Base-by-base conservation (phyloP, 2,329 filamentous ascomycete genomes). In the Tricladium varicosporioides region DNA sequence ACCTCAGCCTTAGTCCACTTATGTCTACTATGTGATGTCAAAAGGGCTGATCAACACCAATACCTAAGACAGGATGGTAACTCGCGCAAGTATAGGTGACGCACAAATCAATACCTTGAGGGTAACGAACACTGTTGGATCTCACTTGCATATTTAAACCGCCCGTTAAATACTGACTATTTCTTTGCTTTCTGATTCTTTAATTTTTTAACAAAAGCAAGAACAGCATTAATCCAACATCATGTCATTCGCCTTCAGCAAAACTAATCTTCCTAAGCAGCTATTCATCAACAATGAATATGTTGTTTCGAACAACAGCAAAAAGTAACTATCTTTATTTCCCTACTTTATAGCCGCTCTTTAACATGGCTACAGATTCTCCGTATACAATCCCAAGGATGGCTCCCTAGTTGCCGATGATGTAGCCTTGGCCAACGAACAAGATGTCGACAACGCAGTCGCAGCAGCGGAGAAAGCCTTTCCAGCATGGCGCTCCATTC, bases 271-370 rank as follows among this genome's bases (percentile, higher is more conserved):
- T 16, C 62, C 62, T 14, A 70, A 75, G 58, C 71, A 74, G 15
- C 71, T 81, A 54, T 79, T 80, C 63, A 80, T 81, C 67, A 78
- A 81, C 63, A 77, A 78, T 63, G 70, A 78, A 54, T 11, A 31
- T 32, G 7, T 16, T 15, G 14, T 19, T 1, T 4, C 13, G 13
- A 5, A 11, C 5, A 31, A 4, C 13, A 15, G 9, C 13, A 8
- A 31, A 42, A 19, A 33, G 59, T 19, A 60, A 18, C 11, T 15
- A n/a, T 18, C 22, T 33, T 7, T 16, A n/a, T 59, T 56, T 61
- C 53, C 31, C 22, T 27, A 7, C 7, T 27, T 27, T 3, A 27
- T 27, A 27, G 56, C 54, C 53, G 74, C 75, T 52, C 75, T 75
- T 8, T 74, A 75, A 54, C 74, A 68, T 62, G 57, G 68, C 31